Evolutionary conservation across 768 basidiomycete genomes (phyloP), one percentile per base, ranked within the genome.

Genomic region (Mycena belliarum): DNA sequence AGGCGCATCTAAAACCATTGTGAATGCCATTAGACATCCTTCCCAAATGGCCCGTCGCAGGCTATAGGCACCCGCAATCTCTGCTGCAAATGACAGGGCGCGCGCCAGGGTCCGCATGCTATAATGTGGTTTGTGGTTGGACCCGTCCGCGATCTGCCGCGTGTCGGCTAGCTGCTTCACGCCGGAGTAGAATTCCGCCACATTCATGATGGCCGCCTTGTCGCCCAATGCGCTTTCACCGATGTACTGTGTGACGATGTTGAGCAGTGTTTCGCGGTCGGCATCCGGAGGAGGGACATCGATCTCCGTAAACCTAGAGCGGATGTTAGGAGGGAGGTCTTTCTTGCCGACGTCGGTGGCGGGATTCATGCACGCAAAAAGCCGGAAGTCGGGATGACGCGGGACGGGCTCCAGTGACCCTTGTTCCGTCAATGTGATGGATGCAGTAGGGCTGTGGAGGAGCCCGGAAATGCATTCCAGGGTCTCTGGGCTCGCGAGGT

Each of bases 331-430:
- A 18, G 94, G 93, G 0, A 99, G 86, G 66, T 98, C 96, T 66
- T 95, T 97, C 77, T 98, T 99, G 32, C 97, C 97, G 15, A 98
- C 91, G 65, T 99, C 97, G 4, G 95, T 99, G 0, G 97, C 97
- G 6, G 97, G 97, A 68, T 99, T 99, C 97, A 99, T 99, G 70
- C 97, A 99, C 5, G 95, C 95, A 67, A 98, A 98, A 6, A 98
- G 79, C 20, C 96, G 90, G 76, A 99, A 99, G 66, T 96, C 89
- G 18, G 93, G 86, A 70, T 99, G 97, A 0, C 97, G 89, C 47
- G 88, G 87, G 26, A 98, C 81, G 2, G 91, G 89, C 64, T 95
- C 92, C 52, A 98, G 73, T 11, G 93, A 89, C 1, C 95, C 96
- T 69, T 95, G 86, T 68, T 98, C 97, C 0, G 94, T 94, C 55